Evolutionary conservation across 805 yeast species (phyloP), one percentile per base, ranked within the genome.

Genomic region (Yarrowia sp.): DNA sequence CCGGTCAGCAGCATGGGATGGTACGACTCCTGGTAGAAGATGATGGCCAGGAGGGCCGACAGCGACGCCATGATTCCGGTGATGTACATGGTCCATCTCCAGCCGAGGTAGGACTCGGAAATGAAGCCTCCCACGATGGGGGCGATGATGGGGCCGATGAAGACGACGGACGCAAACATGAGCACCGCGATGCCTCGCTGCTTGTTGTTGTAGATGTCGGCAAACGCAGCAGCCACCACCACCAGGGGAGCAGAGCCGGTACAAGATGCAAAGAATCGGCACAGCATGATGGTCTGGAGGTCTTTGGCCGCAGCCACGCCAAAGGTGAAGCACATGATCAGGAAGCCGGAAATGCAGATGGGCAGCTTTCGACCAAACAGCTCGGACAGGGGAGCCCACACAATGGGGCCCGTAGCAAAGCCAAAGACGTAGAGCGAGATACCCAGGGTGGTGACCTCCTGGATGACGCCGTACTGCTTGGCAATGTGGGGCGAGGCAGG

Each of bases 341-440:
- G 84, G 49, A 90, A 79, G 4, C 83, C 76, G 6, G 92, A 85
- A 3, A 86, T 70, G 2, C 89, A 71, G 67, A 90, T 73, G 15
- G 90, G 87, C 17, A 83, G 77, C 75, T 85, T 84, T 77, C 97
- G 84, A 67, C 96, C 95, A 71, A 82, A 87, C 43, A 88, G 73
- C 76, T 90, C 96, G n/a, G 94, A 88, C 43, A 90, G 76, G 5
- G 97, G 97, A 33, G 95, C 97, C 92, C 95, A 93, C 43, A 91
- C 74, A 63, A 93, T 81, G 3, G 98, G 98, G 19, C 98, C 97
- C 0, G 91, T 84, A 0, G 97, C 98, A 78, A 92, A 94, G 12
- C 98, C 98, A 49, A 92, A 77, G n/a, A 93, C 97, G 73, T 86
- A 93, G 33, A 92, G 81, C 0, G 97, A 87, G 10, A 92, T 83